Conservation (phyloP, 768 basidiomycete genomes). For the Lyophyllum atratum region DNA sequence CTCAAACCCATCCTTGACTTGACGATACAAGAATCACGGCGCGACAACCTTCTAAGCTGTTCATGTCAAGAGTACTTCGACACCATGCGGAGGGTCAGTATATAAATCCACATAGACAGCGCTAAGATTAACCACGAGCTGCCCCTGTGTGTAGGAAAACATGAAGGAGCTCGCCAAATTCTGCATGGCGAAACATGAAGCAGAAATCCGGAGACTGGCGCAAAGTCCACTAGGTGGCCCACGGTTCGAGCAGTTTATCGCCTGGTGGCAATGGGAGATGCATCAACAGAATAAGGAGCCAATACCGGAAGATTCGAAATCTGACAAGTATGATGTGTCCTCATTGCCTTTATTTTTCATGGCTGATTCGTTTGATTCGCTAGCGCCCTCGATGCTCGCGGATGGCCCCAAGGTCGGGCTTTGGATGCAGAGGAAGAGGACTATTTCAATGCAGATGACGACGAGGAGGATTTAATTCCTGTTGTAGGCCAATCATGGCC, state of each 20-base stretch:
- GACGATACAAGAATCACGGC: constrained; percentile 76
- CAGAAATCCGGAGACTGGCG: constrained; percentile 63
- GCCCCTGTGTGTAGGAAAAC: constrained; percentile 66
- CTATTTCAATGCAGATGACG: constrained; percentile 91
- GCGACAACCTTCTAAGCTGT: constrained; percentile 92
- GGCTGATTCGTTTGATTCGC: constrained; percentile 10
- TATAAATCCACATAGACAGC: not conserved
- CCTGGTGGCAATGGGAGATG: constrained; percentile 78
- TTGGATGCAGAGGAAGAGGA: constrained; percentile 85
- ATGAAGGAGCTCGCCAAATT: constrained; percentile 82
- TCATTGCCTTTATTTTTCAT: constrained; percentile 8
- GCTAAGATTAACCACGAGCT: not conserved
- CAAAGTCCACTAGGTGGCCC: constrained; percentile 60
- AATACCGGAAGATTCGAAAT: constrained; percentile 50
- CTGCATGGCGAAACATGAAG: constrained; percentile 78
- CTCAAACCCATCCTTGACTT: constrained; percentile 83
- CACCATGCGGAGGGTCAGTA: constrained; percentile 76
- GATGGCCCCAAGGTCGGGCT: constrained; percentile 48
- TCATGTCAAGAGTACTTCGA: constrained; percentile 98
- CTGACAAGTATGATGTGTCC: constrained; percentile 46
- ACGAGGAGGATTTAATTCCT: constrained; percentile 56
- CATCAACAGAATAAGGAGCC: constrained; percentile 69
- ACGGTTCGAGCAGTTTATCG: constrained; percentile 70
- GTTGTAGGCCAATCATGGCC: constrained; percentile 41
- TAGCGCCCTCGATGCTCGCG: constrained; percentile 43